phyloP scores from a whole-genome alignment of 73 alveolate species.

The Urostyla sp. region DNA sequence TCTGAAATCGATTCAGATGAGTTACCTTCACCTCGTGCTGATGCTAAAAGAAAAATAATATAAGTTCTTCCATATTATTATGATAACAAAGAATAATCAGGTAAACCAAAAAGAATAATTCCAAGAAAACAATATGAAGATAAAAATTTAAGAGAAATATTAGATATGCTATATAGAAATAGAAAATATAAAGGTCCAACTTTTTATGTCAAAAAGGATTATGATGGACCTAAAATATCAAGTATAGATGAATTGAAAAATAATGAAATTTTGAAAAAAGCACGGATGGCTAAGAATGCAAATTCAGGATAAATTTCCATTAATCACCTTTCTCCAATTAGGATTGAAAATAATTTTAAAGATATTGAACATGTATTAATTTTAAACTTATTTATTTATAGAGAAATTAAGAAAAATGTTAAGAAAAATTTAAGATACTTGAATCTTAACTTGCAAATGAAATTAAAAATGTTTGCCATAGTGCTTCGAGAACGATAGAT shows the following conservation, averaged over 20 bases:
- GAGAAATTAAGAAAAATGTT: conserved; percentile 27
- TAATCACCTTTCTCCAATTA: conserved; percentile 27
- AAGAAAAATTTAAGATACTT: conserved; percentile 22
- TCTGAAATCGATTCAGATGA: conserved; percentile 49
- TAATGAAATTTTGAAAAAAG: conserved; percentile 19
- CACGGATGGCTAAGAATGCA: conserved; percentile 47
- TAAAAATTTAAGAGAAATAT: conserved; percentile 41
- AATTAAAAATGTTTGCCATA: neutral
- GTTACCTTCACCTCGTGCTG: conserved; percentile 37
- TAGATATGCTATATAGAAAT: conserved; percentile 36
- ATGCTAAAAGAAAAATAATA: conserved; percentile 38
- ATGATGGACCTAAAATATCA: conserved; percentile 6
- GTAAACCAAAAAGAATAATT: neutral
- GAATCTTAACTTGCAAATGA: conserved; percentile 18
- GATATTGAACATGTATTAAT: conserved; percentile 19
- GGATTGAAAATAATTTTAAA: conserved; percentile 43
- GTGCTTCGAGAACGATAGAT: neutral
- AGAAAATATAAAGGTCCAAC: conserved; percentile 44
- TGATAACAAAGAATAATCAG: conserved; percentile 11
- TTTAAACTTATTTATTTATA: neutral
- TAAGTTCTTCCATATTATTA: conserved; percentile 36
- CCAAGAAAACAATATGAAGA: conserved; percentile 50
- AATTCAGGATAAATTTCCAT: conserved; percentile 33
- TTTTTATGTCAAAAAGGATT: conserved; percentile 7
- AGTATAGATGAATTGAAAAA: conserved; percentile 23